Evolutionary conservation across 176 grass and related monocot genomes (phyloP).

Genomic region (Pontederia paniculata): DNA sequence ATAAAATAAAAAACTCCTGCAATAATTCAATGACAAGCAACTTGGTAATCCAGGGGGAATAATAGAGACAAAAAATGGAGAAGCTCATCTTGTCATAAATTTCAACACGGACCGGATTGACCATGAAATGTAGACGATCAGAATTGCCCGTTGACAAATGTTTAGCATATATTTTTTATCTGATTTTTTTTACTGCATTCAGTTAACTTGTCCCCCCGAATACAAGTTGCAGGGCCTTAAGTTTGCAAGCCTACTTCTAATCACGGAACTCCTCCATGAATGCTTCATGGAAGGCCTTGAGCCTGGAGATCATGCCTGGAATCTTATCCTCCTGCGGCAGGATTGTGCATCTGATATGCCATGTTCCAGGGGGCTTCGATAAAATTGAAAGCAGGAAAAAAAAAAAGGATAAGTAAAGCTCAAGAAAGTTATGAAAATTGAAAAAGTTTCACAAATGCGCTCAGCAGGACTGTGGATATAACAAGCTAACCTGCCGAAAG

Average conservation of each 20-base stretch:
- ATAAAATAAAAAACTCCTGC: too few relatives aligned
- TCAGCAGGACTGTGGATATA: background rate
- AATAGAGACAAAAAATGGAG: too few relatives aligned
- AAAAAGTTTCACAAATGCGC: background rate
- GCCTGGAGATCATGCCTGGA: constrained; percentile 48
- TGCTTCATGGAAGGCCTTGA: constrained; percentile 74
- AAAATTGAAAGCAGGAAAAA: background rate
- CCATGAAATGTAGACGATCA: too few relatives aligned
- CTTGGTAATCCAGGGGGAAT: too few relatives aligned
- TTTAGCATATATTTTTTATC: too few relatives aligned
- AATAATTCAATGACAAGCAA: too few relatives aligned
- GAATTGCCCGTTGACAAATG: too few relatives aligned
- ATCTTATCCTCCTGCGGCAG: constrained; percentile 96
- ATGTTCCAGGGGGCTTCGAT: constrained; percentile 75
- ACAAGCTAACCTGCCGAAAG: constrained; percentile 62
- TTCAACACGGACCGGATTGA: too few relatives aligned
- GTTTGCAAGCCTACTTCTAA: constrained; percentile 7
- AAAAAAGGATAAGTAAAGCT: background rate
- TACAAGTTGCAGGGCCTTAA: too few relatives aligned
- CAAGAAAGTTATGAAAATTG: background rate
- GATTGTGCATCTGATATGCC: constrained; percentile 95
- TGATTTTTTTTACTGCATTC: too few relatives aligned
- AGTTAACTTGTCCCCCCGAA: too few relatives aligned
- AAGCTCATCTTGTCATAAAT: too few relatives aligned
- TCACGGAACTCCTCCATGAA: constrained; percentile 63